These are phyloP conservation scores for Phycomyces blakesleeanus DNA, from an alignment of 192 early-diverging fungal genomes.

Conservation along the genomic window DNA sequence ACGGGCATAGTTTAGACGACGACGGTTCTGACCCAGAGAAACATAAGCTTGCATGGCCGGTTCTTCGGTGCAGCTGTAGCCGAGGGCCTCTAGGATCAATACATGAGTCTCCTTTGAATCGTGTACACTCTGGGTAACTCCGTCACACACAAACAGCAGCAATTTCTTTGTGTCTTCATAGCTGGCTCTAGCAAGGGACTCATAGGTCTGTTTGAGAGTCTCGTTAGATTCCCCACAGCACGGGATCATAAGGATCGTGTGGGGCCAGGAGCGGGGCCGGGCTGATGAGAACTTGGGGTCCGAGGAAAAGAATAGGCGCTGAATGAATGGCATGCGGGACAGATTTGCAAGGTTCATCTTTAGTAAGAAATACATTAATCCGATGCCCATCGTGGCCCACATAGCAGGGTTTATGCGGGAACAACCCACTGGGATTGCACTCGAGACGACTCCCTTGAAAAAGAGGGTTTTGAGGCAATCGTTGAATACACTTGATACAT, in stretches of 20 bases:
- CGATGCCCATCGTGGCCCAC: conserved; percentile 36
- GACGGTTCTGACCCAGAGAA: conserved; percentile 42
- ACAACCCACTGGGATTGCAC: conserved; percentile 19
- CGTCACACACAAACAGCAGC: conserved; percentile 67
- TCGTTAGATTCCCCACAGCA: conserved; percentile 68
- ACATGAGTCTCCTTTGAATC: conserved; percentile 59
- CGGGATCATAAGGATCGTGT: conserved; percentile 55
- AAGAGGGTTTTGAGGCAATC: conserved; percentile 29
- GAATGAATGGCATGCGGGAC: conserved; percentile 28
- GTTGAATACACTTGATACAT: conserved; percentile 21
- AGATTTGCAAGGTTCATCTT: conserved; percentile 38
- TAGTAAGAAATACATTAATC: conserved; percentile 30
- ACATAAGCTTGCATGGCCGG: conserved; percentile 52
- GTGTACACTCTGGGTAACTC: conserved; percentile 53
- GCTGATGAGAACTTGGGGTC: conserved; percentile 8
- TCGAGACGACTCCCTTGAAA: conserved; percentile 22
- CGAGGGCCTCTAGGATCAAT: conserved; percentile 63
- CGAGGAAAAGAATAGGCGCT: conserved; percentile 19
- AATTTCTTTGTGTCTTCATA: conserved; percentile 71
- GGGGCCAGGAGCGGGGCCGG: conserved; percentile 7
- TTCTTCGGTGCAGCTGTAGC: conserved; percentile 51
- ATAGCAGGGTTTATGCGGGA: conserved; percentile 32
- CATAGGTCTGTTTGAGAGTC: conserved; percentile 56
- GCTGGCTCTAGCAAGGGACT: conserved; percentile 54
- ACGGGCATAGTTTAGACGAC: conserved; percentile 59